phyloP scores from a whole-genome alignment of 768 basidiomycete species.

The Tylopilus sp. region DNA sequence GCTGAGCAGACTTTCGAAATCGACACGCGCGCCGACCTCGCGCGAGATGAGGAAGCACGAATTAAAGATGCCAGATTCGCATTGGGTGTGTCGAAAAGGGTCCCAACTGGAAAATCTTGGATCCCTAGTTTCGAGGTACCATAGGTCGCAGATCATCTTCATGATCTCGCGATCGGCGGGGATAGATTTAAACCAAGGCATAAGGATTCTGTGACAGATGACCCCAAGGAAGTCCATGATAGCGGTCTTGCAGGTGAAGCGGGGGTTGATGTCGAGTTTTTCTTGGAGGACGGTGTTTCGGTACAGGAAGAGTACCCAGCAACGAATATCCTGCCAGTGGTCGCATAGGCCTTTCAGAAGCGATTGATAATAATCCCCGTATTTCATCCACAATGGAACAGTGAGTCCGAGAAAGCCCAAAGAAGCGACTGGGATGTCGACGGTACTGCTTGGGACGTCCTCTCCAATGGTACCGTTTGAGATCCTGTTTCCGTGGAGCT shows the following conservation, averaged over 20 bases:
- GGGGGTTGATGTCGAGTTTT: slow-evolving; percentile 5
- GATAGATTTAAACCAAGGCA: slow-evolving; percentile 26
- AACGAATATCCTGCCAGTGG: slow-evolving; percentile 26
- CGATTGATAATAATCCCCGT: slow-evolving; percentile 7
- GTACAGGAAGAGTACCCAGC: slow-evolving; percentile 26
- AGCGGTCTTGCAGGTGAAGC: slow-evolving; percentile 23
- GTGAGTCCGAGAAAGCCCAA: slow-evolving; percentile 22
- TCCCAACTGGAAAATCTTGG: slow-evolving; percentile 22
- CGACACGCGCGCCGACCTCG: slow-evolving; percentile 15
- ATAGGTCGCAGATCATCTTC: slow-evolving; percentile 27
- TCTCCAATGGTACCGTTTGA: slow-evolving; percentile 8
- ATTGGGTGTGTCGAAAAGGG: slow-evolving; percentile 10
- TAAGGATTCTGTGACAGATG: slow-evolving; percentile 21
- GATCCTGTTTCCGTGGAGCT: slow-evolving; percentile 20
- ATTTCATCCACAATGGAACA: slow-evolving; percentile 23
- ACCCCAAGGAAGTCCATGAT: slow-evolving; percentile 27
- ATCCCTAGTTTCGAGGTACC: slow-evolving; percentile 27
- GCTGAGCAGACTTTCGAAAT: slow-evolving; percentile 24
- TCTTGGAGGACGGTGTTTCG: slow-evolving; percentile 8
- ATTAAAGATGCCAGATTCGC: slow-evolving; percentile 30
- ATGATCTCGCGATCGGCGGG: slow-evolving; percentile 25
- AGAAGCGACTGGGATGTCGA: slow-evolving; percentile 14
- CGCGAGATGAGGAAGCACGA: slow-evolving; percentile 27
- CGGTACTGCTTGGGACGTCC: slow-evolving; percentile 1
- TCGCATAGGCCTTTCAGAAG: slow-evolving; percentile 15